Evolutionary conservation across 148 eudicot genomes (phyloP), one percentile per base, ranked within the genome.

Genomic region (Nepenthes mirabilis): DNA sequence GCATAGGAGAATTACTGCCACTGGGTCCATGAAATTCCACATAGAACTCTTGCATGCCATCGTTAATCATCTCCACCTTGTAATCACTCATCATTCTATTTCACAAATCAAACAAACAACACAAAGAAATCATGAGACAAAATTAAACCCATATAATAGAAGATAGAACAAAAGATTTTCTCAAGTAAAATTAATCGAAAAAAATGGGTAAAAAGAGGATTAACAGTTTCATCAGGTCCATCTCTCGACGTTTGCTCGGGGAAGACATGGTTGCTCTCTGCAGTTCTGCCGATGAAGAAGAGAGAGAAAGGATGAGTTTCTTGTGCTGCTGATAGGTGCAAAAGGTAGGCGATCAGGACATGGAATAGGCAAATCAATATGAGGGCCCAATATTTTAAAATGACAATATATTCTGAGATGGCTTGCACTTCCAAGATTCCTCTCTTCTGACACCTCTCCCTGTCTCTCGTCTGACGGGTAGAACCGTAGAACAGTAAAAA

Each of bases 181-280:
- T 45, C 56, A 69, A 57, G 23, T 3, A 47, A 60, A 55, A 50
- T 47, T 2, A 57, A 35, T 23, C 23, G 6, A n/a, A 37, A 64
- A 60, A 34, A 52, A 60, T 47, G 43, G 33, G 36, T 33, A 13
- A 12, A 5, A 55, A 48, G 37, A 33, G 54, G 63, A 58, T 36
- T 77, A 34, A 91, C 97, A 88, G 79, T 79, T 91, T 91, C 97
- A 91, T 91, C 74, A 91, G 74, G 74, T 91, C 97, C 96, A 85
- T 91, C 65, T 91, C 97, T 65, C 96, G 68, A 70, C 97, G 76
- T 72, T 91, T 91, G 85, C 88, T 83, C 53, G 96, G 97, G n/a
- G 97, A 91, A 72, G 97, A 85, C 97, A 91, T 91, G 79, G 48
- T 74, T 69, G 59, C 43, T 68, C 23, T 35, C 34, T 12, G 9